Evolutionary conservation across 192 early-diverging fungal genomes (phyloP).

Genomic region (Backusella mclennaniae): DNA sequence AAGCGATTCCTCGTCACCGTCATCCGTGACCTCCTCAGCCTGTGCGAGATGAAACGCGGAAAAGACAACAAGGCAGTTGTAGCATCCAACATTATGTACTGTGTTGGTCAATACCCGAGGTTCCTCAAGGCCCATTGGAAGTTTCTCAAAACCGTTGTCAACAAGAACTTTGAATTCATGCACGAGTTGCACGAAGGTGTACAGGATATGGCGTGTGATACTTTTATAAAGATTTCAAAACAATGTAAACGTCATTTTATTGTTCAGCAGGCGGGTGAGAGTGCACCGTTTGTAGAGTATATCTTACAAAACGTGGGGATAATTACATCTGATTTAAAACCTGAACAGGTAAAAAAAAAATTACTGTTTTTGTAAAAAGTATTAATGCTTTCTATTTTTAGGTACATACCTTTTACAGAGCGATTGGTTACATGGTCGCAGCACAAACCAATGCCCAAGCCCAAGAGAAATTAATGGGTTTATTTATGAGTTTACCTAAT

Average conservation of each 20-base stretch:
- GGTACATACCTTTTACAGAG: slow-evolving; percentile 98
- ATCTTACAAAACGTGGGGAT: slow-evolving; percentile 77
- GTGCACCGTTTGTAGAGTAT: slow-evolving; percentile 93
- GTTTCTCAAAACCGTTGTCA: slow-evolving; percentile 99
- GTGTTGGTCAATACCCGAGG: slow-evolving; percentile 98
- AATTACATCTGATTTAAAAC: slow-evolving; percentile 87
- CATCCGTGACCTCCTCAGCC: slow-evolving; percentile 94
- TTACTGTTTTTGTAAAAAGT: background rate
- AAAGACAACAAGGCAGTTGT: slow-evolving; percentile 99
- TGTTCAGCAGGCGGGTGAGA: slow-evolving; percentile 85
- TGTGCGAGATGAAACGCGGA: slow-evolving; percentile 95
- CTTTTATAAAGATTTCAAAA: slow-evolving; percentile 99
- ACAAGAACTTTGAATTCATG: slow-evolving; percentile 99
- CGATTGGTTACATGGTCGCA: slow-evolving; percentile 97
- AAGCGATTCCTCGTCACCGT: slow-evolving; percentile 97
- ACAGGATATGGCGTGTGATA: slow-evolving; percentile 99
- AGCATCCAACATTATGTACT: slow-evolving; percentile 99
- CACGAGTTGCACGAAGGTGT: slow-evolving; percentile 99
- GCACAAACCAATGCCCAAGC: slow-evolving; percentile 77
- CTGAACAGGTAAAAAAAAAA: slow-evolving; percentile 60
- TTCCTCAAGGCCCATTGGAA: slow-evolving; percentile 99
- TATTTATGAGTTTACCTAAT: slow-evolving; percentile 92
- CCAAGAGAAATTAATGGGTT: slow-evolving; percentile 81
- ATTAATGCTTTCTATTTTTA: background rate
- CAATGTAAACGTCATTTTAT: slow-evolving; percentile 98